Base-by-base conservation (phyloP, 2,329 filamentous ascomycete species). In the Ramularia endophylla region DNA sequence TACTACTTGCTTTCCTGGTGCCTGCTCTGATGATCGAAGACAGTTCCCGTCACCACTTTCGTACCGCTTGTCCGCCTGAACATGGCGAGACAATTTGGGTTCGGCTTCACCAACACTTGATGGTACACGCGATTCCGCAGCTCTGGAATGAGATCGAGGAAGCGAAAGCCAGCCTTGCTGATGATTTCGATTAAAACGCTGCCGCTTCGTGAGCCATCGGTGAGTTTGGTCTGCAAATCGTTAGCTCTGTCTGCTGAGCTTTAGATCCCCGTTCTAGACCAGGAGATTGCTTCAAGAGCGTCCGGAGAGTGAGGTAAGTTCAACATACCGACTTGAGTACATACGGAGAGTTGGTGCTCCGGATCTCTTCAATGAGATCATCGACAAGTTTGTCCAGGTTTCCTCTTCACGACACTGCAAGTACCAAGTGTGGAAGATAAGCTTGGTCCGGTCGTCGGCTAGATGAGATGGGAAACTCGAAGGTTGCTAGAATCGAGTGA, bases 81-180 rank as follows among this genome's bases (percentile, higher is more conserved):
- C 6, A 25, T 15, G 2, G 19, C n/a, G 12, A 48, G 34, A 1
- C 5, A 6, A 18, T 46, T 48, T 2, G 22, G 30, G 3, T 27
- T 27, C 6, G 27, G 12, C 11, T 39, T 18, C 8, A 35, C 40
- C 8, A 48, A 29, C n/a, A 48, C 5, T 8, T 36, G 13, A 16
- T 41, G 31, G 37, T 46, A 51, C 12, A 51, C 43, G 32, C 31
- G 36, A 17, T 29, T 29, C 3, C 49, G 43, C 2, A 55, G 33
- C 41, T 57, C 54, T 1, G 47, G 16, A 5, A 51, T 51, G 1
- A 54, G 34, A 12, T 52, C 47, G 17, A 53, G 25, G 38, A 57
- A 45, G 28, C 33, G 40, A 18, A 51, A 52, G 29, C 38, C 38
- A 2, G 29, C 38, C 8, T 45, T 46, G 2, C 27, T 18, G 9